Evolutionary conservation across 2,329 filamentous ascomycete species (phyloP).

Genomic region (Cercospora brassicicola): DNA sequence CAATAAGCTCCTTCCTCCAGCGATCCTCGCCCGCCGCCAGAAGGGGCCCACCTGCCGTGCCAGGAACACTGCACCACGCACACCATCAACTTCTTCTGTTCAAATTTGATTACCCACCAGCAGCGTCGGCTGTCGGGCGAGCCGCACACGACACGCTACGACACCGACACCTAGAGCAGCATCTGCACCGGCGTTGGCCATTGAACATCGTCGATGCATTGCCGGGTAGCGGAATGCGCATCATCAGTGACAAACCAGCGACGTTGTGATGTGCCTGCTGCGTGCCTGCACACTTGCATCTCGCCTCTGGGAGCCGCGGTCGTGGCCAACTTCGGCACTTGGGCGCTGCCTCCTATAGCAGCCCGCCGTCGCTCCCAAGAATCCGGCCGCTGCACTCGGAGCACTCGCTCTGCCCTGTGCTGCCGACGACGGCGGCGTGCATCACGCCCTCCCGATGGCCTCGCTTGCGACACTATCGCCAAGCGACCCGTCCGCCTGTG

Average conservation of each 20-base stretch:
- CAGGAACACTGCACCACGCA: neutral
- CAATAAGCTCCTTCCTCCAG: neutral
- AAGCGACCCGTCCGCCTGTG: neutral
- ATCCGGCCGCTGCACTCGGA: neutral
- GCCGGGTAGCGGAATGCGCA: too few relatives aligned
- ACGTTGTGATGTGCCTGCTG: too few relatives aligned
- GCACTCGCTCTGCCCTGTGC: neutral
- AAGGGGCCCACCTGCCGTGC: neutral
- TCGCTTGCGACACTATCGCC: neutral
- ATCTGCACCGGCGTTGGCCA: too few relatives aligned
- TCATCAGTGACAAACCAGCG: too few relatives aligned
- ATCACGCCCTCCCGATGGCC: neutral
- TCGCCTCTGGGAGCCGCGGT: too few relatives aligned
- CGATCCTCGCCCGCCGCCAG: neutral
- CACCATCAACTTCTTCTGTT: neutral
- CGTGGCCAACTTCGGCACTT: neutral
- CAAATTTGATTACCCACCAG: neutral
- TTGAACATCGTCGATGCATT: too few relatives aligned
- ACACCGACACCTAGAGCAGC: too few relatives aligned
- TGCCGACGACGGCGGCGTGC: neutral
- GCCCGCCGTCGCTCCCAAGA: neutral
- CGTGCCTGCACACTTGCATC: too few relatives aligned
- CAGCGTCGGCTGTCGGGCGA: too few relatives aligned
- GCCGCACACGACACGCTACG: too few relatives aligned
- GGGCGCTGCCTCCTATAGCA: neutral